Base-by-base conservation (phyloP, 352 stramenopile species). In the Globisporangium apiculatum region DNA sequence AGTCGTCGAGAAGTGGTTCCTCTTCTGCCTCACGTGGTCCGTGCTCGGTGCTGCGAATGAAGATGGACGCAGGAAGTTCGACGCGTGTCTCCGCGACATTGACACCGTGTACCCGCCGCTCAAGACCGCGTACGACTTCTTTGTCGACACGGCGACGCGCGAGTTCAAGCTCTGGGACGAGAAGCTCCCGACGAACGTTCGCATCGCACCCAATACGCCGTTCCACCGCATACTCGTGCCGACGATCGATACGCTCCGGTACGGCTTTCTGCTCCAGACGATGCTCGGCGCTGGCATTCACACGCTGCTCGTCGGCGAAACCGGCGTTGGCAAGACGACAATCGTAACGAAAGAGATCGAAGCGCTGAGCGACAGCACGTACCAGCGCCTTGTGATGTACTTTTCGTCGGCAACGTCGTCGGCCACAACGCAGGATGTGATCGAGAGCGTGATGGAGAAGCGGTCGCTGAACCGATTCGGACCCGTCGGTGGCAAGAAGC, bases 41-140 rank as follows among this genome's bases (percentile, higher is more conserved):
- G 75, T 94, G n/a, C 79, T 94, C 64, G 86, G 79, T 17, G 84
- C 85, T 17, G 85, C 86, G 1, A 91, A 95, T 56, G 86, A 95
- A 57, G 83, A 92, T 11, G 83, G 86, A 0, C 77, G 86, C 2
- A 91, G 89, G 53, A 89, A 86, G 42, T 85, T 95, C 17, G 84
- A 94, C 58, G 79, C 87, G 51, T 97, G 83, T 46, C 46, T 98
- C 31, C 87, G 90, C 4, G 92, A 98, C 56, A 93, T 98, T 56
- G 91, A 97, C 57, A 91, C 90, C 0, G 71, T 96, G 37, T 98
- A 97, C 55, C 92, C 92, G 40, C 90, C 91, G 18, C 73, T 94
- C 2, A 92, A 95, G 60, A 97, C 86, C 9, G 78, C 93, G 0
- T 98, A 98, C 66, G 93, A 98, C 61, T 98, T 97, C 61, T 97